phyloP scores from a whole-genome alignment of 257 asterid species.

The Echites panduratus region DNA sequence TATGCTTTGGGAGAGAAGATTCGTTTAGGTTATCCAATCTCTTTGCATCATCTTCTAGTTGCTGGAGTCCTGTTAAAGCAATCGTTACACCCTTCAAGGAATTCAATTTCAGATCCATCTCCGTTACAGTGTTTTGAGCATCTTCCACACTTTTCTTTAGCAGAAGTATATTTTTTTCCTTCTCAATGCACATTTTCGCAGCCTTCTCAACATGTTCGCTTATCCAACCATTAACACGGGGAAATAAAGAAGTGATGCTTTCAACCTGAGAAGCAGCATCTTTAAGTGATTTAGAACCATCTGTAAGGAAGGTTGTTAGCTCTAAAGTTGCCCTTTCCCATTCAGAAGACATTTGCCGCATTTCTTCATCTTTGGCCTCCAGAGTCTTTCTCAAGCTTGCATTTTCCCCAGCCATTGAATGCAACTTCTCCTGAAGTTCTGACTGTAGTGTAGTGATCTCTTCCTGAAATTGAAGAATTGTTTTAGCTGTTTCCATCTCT shows the following conservation, averaged over 20 bases:
- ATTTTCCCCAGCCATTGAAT: constrained; percentile 61
- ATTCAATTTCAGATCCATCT: constrained; percentile 59
- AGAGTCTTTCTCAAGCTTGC: constrained; percentile 39
- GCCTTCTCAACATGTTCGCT: constrained; percentile 68
- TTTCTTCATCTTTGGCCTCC: constrained; percentile 59
- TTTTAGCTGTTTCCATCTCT: constrained; percentile 61
- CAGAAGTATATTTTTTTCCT: constrained; percentile 58
- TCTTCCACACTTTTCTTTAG: constrained; percentile 71
- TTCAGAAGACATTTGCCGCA: constrained; percentile 42
- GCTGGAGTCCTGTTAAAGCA: constrained; percentile 59
- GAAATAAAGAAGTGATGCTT: constrained; percentile 54
- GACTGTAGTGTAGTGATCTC: constrained; percentile 55
- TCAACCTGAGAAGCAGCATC: constrained; percentile 70
- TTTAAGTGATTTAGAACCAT: constrained; percentile 68
- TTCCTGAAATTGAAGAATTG: constrained; percentile 63
- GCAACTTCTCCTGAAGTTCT: constrained; percentile 47
- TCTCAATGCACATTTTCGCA: constrained; percentile 58
- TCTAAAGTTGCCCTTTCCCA: constrained; percentile 93
- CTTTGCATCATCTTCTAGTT: constrained; percentile 28
- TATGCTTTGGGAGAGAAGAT: constrained; percentile 13
- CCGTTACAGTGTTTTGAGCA: constrained; percentile 54
- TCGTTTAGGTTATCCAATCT: neutral
- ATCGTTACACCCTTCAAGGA: constrained; percentile 68
- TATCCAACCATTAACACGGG: constrained; percentile 57
- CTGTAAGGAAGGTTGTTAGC: constrained; percentile 65